Conservation (phyloP, 169 alveolate species). For the Plasmodium ovale region DNA sequence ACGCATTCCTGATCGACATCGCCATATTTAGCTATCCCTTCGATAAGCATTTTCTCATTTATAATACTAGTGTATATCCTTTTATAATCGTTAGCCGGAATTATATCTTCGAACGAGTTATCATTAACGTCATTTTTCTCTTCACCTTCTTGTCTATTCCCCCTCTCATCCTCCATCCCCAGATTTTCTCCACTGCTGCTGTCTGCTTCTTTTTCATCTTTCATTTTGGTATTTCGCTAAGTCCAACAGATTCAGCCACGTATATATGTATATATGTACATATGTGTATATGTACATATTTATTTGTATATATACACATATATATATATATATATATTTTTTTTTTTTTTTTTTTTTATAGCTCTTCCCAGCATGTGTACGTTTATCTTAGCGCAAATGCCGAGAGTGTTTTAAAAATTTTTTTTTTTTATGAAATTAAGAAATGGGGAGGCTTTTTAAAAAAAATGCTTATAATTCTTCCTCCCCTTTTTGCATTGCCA, state of each 20-base stretch:
- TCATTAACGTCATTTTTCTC: conserved; percentile 27
- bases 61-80: conserved; percentile 40
- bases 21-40: conserved; percentile 6
- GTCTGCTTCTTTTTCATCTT: conserved; percentile 3
- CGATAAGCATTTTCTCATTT: conserved; percentile 63
- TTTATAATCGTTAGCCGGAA: conserved; percentile 49
- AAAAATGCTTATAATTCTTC: too few relatives aligned
- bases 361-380: too few relatives aligned
- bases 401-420: too few relatives aligned
- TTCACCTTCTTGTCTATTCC: not conserved
- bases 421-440: too few relatives aligned
- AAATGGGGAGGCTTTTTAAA: too few relatives aligned
- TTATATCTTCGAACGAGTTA: conserved; percentile 18
- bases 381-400: too few relatives aligned
- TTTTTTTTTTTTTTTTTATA: too few relatives aligned
- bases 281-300: not conserved
- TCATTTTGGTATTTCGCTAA: not conserved
- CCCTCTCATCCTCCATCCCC: too few relatives aligned
- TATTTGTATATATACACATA: not conserved
- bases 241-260: not conserved
- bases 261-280: not conserved
- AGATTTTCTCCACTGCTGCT: not conserved
- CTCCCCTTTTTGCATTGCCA: too few relatives aligned
- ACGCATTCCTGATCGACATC: too few relatives aligned
- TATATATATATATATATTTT: not conserved